phyloP scores from a whole-genome alignment of 768 basidiomycete genomes.

The Hortiboletus flavorubellus region DNA sequence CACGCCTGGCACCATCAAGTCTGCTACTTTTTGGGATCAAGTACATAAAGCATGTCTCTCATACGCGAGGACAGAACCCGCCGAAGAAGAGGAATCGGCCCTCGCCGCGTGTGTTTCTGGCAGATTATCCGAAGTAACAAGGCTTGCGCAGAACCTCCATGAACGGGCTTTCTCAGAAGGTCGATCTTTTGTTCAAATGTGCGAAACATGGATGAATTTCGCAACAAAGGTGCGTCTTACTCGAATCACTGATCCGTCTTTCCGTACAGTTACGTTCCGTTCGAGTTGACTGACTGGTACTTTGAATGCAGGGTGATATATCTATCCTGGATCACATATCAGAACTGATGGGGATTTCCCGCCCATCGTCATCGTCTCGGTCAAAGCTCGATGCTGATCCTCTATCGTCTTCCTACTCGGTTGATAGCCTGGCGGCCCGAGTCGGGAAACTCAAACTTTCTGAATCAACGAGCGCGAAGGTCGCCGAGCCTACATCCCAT shows the following conservation, averaged over 20 bases:
- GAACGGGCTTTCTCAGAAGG: constrained; percentile 43
- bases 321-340: constrained; percentile 46
- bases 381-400: not conserved
- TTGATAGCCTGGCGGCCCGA: constrained; percentile 19
- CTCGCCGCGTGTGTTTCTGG: constrained; percentile 38
- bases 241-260: not conserved
- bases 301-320: constrained; percentile 43
- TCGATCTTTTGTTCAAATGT: constrained; percentile 55
- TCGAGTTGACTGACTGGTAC: not conserved
- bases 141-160: constrained; percentile 37
- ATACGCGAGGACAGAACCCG: constrained; percentile 21
- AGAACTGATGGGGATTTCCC: constrained; percentile 33
- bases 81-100: constrained; percentile 23
- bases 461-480: not conserved
- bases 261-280: not conserved
- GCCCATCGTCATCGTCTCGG: constrained; percentile 3
- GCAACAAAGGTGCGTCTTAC: constrained; percentile 53
- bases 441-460: constrained; percentile 22
- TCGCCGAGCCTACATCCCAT: not conserved
- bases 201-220: constrained; percentile 69
- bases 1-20: constrained; percentile 43
- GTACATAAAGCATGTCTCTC: constrained; percentile 44
- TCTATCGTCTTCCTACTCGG: constrained; percentile 1
- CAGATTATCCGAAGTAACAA: constrained; percentile 44
- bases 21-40: constrained; percentile 71